These are phyloP conservation scores for Xylaria sp. DNA, from an alignment of 2,329 filamentous ascomycete species.

Conservation along the genomic window DNA sequence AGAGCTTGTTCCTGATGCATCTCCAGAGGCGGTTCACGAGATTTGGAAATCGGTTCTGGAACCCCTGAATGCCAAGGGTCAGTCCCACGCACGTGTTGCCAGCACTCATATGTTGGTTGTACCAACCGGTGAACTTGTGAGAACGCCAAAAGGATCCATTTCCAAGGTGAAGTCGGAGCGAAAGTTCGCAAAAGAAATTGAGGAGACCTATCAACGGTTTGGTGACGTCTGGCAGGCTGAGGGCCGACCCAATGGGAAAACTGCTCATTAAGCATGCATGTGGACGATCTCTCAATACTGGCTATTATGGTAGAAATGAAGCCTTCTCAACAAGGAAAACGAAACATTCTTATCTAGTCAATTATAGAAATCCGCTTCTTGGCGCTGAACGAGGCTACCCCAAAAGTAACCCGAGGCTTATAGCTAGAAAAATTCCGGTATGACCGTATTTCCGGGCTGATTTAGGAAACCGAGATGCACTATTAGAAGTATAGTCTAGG, in stretches of 20 bases:
- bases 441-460: no score
- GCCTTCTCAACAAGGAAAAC: no score
- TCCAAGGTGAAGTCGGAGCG: conserved; percentile 24
- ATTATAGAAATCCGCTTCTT: no score
- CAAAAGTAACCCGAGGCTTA: no score
- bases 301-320: no score
- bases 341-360: no score
- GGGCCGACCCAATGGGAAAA: neutral
- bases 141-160: conserved; percentile 31
- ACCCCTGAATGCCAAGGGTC: conserved; percentile 28
- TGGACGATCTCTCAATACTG: no score
- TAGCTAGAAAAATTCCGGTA: no score
- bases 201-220: conserved; percentile 26
- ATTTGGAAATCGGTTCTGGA: conserved; percentile 27
- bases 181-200: conserved; percentile 27
- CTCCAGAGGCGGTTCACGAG: conserved; percentile 5
- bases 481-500: no score
- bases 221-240: conserved; percentile 32
- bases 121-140: conserved; percentile 16
- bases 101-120: conserved; percentile 30
- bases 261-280: no score
- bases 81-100: conserved; percentile 27
- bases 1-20: conserved; percentile 17
- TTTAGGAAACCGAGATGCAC: no score
- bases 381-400: no score